Evolutionary conservation across 805 yeast genomes (phyloP).

Genomic region (Cyberlindnera petersonii): DNA sequence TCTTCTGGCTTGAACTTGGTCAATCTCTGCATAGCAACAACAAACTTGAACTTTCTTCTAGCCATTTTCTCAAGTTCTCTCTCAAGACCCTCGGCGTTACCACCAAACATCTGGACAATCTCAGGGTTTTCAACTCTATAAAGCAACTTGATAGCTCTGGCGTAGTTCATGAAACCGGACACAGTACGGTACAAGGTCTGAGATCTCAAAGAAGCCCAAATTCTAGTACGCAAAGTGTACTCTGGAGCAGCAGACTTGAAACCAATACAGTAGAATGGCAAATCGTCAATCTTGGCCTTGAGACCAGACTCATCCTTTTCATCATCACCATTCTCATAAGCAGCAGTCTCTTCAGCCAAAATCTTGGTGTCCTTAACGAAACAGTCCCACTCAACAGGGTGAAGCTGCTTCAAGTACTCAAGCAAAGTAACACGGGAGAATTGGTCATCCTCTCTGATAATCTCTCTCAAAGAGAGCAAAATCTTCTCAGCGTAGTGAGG

Average conservation of each 20-base stretch:
- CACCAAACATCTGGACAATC: constrained; percentile 96
- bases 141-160: constrained; percentile 89
- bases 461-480: constrained; percentile 86
- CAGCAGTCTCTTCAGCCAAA: constrained; percentile 91
- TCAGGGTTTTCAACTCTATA: constrained; percentile 95
- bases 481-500: constrained; percentile 98
- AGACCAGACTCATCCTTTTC: constrained; percentile 62
- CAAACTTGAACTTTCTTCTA: constrained; percentile 72
- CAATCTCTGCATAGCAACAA: constrained; percentile 85
- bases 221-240: constrained; percentile 91
- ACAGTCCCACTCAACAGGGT: constrained; percentile 97
- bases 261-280: constrained; percentile 94
- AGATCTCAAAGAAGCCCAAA: constrained; percentile 97
- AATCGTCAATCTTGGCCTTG: constrained; percentile 82
- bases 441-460: constrained; percentile 95
- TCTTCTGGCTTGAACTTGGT: constrained; percentile 70
- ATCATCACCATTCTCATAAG: constrained; percentile 45
- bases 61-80: constrained; percentile 92
- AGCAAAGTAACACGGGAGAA: constrained; percentile 90
- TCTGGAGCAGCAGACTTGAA: constrained; percentile 97
- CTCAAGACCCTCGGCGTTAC: constrained; percentile 95
- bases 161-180: constrained; percentile 97
- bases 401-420: constrained; percentile 91
- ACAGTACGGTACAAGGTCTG: constrained; percentile 96
- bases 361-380: constrained; percentile 95